These are phyloP conservation scores for Aspergillus cavernicola DNA, from an alignment of 495 filamentous ascomycete species.

Conservation along the genomic window DNA sequence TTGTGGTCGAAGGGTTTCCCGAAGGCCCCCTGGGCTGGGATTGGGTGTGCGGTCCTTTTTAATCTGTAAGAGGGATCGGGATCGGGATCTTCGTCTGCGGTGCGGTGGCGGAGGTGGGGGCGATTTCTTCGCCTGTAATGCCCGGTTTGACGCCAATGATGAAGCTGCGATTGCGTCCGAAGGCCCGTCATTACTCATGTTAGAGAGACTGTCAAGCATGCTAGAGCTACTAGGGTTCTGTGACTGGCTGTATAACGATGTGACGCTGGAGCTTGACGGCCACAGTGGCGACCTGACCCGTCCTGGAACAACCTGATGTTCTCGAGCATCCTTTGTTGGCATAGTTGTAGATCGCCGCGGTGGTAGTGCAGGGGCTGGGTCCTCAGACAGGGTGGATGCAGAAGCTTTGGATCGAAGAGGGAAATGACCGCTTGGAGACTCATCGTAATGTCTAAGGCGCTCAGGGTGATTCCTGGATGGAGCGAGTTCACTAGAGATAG, in stretches of 20 bases:
- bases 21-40: constrained; percentile 56
- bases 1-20: constrained; percentile 70
- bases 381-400: constrained; percentile 15
- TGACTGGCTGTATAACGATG: constrained; percentile 26
- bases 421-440: background rate
- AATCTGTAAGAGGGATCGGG: constrained; percentile 38
- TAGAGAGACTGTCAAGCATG: constrained; percentile 20
- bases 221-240: constrained; percentile 28
- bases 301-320: constrained; percentile 11
- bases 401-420: constrained; percentile 14
- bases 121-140: constrained; percentile 47
- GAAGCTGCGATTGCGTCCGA: constrained; percentile 83
- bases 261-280: constrained; percentile 25
- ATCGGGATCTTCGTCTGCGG: constrained; percentile 47
- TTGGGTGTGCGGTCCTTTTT: constrained; percentile 43
- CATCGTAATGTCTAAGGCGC: constrained; percentile 2
- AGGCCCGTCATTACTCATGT: constrained; percentile 47
- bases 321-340: constrained; percentile 12
- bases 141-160: constrained; percentile 70
- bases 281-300: constrained; percentile 12
- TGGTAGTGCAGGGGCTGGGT: constrained; percentile 23
- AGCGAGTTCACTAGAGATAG: background rate
- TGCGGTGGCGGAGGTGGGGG: constrained; percentile 43
- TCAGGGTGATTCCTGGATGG: background rate
- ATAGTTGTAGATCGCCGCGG: constrained; percentile 21